Evolutionary conservation across 83 land plant species (phyloP).

Genomic region (Picea abies): DNA sequence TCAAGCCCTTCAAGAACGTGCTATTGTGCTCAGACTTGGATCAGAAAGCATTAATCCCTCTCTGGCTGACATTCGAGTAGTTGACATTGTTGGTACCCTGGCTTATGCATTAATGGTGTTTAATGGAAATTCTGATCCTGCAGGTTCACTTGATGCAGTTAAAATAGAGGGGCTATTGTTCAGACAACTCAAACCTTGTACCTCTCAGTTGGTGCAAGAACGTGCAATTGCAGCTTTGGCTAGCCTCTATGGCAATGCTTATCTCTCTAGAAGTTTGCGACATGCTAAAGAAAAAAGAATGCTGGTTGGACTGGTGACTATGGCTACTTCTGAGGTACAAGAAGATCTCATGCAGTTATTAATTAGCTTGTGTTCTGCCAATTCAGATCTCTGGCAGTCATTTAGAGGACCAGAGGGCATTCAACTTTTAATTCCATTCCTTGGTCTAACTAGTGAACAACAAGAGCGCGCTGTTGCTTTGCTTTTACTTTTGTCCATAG

Average conservation of each 20-base stretch:
- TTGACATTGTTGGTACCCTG: constrained; percentile 70
- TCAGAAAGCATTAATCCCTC: constrained; percentile 48
- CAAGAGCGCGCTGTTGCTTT: constrained; percentile 81
- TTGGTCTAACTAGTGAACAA: constrained; percentile 80
- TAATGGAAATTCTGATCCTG: constrained; percentile 37
- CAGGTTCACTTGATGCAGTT: constrained; percentile 31
- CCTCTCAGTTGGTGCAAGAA: constrained; percentile 55
- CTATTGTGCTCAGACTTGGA: constrained; percentile 33
- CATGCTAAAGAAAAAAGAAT: constrained; percentile 75
- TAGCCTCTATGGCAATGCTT: constrained; percentile 60
- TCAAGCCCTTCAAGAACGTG: constrained; percentile 54
- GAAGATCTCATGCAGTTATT: constrained; percentile 58
- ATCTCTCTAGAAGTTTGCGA: constrained; percentile 38
- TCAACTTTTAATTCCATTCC: constrained; percentile 77
- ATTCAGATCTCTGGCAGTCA: constrained; percentile 64
- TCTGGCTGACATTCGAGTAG: no score
- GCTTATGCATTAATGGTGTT: constrained; percentile 68
- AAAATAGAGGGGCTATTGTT: constrained; percentile 59
- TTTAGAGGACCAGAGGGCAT: constrained; percentile 69
- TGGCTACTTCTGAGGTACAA: constrained; percentile 67
- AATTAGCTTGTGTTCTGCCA: constrained; percentile 54
- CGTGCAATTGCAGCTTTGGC: constrained; percentile 76
- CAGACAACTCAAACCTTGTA: constrained; percentile 46
- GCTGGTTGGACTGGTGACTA: constrained; percentile 75
- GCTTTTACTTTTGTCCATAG: constrained; percentile 58